Evolutionary conservation across 176 grass and related monocot genomes (phyloP), one percentile per base, ranked within the genome.

Genomic region (Rhynchospora tenuis): DNA sequence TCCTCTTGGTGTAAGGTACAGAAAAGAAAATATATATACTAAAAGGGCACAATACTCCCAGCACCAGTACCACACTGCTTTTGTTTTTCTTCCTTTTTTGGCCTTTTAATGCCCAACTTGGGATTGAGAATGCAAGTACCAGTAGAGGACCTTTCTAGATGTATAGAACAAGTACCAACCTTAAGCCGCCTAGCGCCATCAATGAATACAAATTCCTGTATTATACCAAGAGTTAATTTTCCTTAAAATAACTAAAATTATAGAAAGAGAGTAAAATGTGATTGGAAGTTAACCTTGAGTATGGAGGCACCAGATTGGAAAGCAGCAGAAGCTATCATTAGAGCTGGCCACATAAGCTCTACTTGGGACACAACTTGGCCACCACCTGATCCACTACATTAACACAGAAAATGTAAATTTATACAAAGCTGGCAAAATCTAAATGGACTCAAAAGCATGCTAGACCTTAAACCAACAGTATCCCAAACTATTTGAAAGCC

Each of bases 141-240:
- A 7, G n/a, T 22, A 3, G 13, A 45, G 57, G n/a, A 64, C 33
- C 55, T 69, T 64, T 44, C 14, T 24, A 78, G 52, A 45, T 24
- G 23, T 80, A 76, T 64, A 28, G 12, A 54, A 17, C 0, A 55
- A 77, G 65, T 71, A 87, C 88, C 3, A 91, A 98, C 92, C 95
- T 91, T 48, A 86, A 98, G 89, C 8, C 86, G 91, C 84, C 85
- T 93, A 46, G 89, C 95, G 77, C 92, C 91, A 87, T 98, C 95
- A 77, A 95, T 91, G 85, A 98, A 98, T 88, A 95, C 89, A 90
- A 95, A 91, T 81, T 98, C 95, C 91, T 98, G 88, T 23, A 64
- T 80, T 62, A 82, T 42, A 65, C 16, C 42, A 82, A 47, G 23
- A 82, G 62, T 17, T 82, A 24, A 45, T 22, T 50, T 82, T 46